Conservation (phyloP, 2,329 filamentous ascomycete species). For the Exophiala mesophila region DNA sequence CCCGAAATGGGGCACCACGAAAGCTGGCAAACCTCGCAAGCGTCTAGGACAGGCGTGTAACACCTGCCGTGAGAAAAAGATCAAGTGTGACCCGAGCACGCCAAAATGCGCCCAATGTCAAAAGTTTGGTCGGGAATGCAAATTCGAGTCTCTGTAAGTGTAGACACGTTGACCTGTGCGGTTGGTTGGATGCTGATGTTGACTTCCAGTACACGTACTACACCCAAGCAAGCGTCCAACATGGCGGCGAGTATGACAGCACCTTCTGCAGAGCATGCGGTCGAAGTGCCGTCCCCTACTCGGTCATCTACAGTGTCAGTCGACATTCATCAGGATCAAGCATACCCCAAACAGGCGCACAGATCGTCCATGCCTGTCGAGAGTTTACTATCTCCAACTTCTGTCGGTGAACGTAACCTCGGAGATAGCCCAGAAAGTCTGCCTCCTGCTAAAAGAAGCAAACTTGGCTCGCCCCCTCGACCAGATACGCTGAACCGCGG, state of each 20-base stretch:
- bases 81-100: conserved; percentile 87
- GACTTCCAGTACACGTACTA: conserved; percentile 7
- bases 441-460: conserved; percentile 26
- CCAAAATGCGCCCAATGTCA: conserved; percentile 87
- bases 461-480: conserved; percentile 20
- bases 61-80: conserved; percentile 93
- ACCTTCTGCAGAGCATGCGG: conserved; percentile 14
- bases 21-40: conserved; percentile 89
- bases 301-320: conserved; percentile 15
- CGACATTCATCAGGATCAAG: conserved; percentile 31
- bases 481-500: conserved; percentile 7
- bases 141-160: conserved; percentile 71
- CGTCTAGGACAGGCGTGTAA: conserved; percentile 86
- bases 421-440: conserved; percentile 29
- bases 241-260: conserved; percentile 7
- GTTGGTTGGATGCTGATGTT: no score
- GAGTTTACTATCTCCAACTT: conserved; percentile 24
- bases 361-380: conserved; percentile 14
- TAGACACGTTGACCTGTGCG: no score
- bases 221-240: conserved; percentile 6
- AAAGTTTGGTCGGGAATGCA: conserved; percentile 81
- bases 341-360: conserved; percentile 22
- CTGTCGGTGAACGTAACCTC: conserved; percentile 27
- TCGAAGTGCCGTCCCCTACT: conserved; percentile 1
- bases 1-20: conserved; percentile 88